phyloP scores from a whole-genome alignment of 148 eudicot genomes.

The Nepenthes mirabilis region DNA sequence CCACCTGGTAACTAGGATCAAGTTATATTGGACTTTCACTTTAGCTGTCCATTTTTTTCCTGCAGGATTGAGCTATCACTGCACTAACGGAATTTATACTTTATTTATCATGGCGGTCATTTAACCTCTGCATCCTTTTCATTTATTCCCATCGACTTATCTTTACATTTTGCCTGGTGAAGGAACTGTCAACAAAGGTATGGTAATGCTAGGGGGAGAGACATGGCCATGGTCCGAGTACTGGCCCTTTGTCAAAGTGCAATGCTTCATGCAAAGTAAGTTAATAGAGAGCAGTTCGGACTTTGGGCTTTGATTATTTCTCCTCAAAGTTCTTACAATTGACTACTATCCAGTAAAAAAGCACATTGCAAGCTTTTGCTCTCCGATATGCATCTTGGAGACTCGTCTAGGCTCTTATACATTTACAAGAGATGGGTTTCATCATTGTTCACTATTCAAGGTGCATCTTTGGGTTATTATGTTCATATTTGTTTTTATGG shows the following conservation, averaged over 20 bases:
- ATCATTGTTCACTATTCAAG: constrained; percentile 53
- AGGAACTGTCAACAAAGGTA: constrained; percentile 66
- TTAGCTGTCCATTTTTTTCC: not conserved
- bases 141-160: too few species aligned
- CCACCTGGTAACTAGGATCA: too few species aligned
- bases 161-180: constrained; percentile 1
- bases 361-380: constrained; percentile 59
- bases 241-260: constrained; percentile 71
- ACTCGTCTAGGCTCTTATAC: constrained; percentile 54
- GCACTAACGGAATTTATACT: not conserved
- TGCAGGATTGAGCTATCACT: too few species aligned
- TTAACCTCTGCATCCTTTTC: not conserved
- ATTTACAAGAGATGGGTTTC: constrained; percentile 85
- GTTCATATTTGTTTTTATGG: not conserved
- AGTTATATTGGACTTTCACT: not conserved
- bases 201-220: constrained; percentile 49
- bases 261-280: constrained; percentile 67
- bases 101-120: too few species aligned
- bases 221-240: constrained; percentile 65
- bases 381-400: constrained; percentile 80
- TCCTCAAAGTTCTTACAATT: not conserved
- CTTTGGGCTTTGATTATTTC: not conserved
- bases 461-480: constrained; percentile 9
- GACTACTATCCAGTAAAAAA: constrained; percentile 23
- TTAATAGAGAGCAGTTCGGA: not conserved